Evolutionary conservation across 2,329 filamentous ascomycete species (phyloP).

Genomic region (Dothidotthia symphoricarpi): DNA sequence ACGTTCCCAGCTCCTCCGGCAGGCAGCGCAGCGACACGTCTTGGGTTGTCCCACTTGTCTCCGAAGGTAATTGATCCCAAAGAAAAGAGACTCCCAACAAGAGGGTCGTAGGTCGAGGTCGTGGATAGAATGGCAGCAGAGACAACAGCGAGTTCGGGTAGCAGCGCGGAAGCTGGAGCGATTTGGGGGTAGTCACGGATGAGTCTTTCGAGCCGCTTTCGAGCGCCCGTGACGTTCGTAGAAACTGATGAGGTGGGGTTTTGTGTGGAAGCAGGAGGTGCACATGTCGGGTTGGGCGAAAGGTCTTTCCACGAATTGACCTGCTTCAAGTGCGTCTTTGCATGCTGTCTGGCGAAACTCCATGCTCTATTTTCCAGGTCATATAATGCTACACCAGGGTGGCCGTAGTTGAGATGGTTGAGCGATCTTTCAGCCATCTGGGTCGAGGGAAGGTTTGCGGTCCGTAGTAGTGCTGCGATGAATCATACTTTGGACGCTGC

Average conservation of each 20-base stretch:
- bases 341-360: constrained; percentile 47
- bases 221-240: constrained; percentile 6
- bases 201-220: constrained; percentile 18
- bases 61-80: constrained; percentile 57
- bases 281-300: constrained; percentile 10
- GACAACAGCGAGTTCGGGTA: constrained; percentile 23
- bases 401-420: constrained; percentile 54
- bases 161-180: constrained; percentile 16
- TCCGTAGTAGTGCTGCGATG: constrained; percentile 8
- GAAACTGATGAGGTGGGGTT: constrained; percentile 2
- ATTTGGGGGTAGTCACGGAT: constrained; percentile 25
- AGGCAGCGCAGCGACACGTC: constrained; percentile 34
- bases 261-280: constrained; percentile 18
- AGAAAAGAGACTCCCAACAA: constrained; percentile 50
- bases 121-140: constrained; percentile 35
- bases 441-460: constrained; percentile 36
- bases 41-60: constrained; percentile 26
- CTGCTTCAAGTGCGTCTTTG: constrained; percentile 21
- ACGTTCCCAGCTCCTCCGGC: constrained; percentile 59
- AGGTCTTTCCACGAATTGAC: constrained; percentile 23
- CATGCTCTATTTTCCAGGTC: constrained; percentile 49
- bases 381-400: constrained; percentile 54
- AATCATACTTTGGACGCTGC: constrained; percentile 25
- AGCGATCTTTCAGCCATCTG: constrained; percentile 58
- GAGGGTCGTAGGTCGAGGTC: constrained; percentile 40